Evolutionary conservation across 148 eudicot species (phyloP), one percentile per base, ranked within the genome.

Genomic region (Vaccinium corymbosum): DNA sequence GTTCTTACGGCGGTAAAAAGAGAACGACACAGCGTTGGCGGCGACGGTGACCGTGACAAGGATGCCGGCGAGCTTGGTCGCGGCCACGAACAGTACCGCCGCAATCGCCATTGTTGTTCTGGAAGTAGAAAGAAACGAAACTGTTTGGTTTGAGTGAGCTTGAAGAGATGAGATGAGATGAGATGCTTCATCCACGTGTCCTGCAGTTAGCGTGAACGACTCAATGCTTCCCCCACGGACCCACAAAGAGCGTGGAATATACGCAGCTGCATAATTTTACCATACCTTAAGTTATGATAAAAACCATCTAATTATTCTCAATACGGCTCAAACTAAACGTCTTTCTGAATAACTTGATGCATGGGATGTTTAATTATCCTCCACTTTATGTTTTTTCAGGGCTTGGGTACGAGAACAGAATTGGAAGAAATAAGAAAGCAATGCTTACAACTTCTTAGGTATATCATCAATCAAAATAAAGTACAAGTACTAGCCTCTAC

Each of bases 1-100:
- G 78, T 94, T 93, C 85, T 88, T 93, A 72, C 88, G 89, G 9
- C 94, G 95, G 88, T 85, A 97, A 5, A 94, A 94, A 29, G 93
- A 90, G 90, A 72, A 97, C 0, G 97, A 93, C 86, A 93, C 64
- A 12, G 92, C 90, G 78, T 97, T 94, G 50, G 98, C 96, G 46
- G 97, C 97, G 61, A 97, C 66, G 49, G 93, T 90, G 25, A 93
- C 84, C 0, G 95, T 87, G 19, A 86, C 90, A 14, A 97, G 80
- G 4, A 93, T 49, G 81, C 98, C 99, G 88, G 97, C 99, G 74
- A 97, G 88, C 87, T 97, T 94, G 8, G 99, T 90, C 38, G 94
- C 99, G 86, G 95, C 76, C 2, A 92, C 22, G 15, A 94, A 66
- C 56, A 97, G 68, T 46, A 84, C 86, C 25, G 77, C 86, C 32